phyloP scores from a whole-genome alignment of 371 early-diverging fungal species.

The Zychaea mexicana region DNA sequence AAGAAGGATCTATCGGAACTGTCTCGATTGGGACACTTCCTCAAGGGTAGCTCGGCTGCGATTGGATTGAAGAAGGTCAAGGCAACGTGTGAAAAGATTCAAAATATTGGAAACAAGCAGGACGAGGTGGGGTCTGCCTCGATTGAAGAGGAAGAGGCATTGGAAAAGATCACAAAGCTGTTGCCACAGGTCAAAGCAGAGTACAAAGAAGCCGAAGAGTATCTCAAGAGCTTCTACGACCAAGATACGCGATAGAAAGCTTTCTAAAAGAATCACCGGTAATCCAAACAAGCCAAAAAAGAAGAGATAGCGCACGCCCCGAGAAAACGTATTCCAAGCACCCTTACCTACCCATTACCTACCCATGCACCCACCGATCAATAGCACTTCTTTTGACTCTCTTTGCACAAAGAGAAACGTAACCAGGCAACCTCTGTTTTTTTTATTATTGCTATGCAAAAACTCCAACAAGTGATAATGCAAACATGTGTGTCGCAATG shows the following conservation, averaged over 20 bases:
- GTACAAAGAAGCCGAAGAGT: conserved; percentile 76
- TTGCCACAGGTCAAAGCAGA: conserved; percentile 67
- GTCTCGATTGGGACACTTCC: conserved; percentile 85
- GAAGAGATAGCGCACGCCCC: no score
- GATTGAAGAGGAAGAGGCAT: conserved; percentile 64
- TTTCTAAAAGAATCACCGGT: no score
- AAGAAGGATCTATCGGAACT: conserved; percentile 70
- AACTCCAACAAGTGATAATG: no score
- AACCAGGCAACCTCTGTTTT: no score
- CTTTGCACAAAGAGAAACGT: no score
- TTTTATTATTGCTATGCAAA: no score
- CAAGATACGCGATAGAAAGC: conserved; percentile 36
- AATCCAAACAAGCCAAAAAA: no score
- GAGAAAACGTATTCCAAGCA: not conserved
- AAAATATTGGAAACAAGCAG: conserved; percentile 79
- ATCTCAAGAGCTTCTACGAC: conserved; percentile 75
- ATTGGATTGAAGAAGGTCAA: conserved; percentile 85
- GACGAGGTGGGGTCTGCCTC: conserved; percentile 61
- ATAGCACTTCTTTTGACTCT: no score
- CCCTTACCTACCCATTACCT: not conserved
- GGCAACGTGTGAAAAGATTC: conserved; percentile 84
- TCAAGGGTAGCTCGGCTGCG: conserved; percentile 94
- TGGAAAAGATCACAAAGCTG: conserved; percentile 58
- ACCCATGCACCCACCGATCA: not conserved
- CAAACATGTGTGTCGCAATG: no score